Evolutionary conservation across 1,284 basidiomycete genomes (phyloP).

Genomic region (Serendipita sp.): DNA sequence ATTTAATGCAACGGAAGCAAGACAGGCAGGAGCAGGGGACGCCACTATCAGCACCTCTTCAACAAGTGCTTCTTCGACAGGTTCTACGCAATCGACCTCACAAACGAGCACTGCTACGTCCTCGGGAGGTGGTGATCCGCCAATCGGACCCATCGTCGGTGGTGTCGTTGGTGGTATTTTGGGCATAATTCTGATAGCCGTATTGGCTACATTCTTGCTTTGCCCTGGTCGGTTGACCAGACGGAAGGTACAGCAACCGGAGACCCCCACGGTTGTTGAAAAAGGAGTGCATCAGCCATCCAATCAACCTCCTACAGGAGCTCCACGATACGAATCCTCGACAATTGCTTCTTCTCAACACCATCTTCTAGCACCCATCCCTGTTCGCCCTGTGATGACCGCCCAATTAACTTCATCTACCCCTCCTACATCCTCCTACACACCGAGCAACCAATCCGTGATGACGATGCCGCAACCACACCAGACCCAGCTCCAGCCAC

Average conservation of each 20-base stretch:
- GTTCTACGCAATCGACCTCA: background rate
- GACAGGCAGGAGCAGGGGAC: background rate
- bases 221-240: background rate
- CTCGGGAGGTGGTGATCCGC: background rate
- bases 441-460: too few relatives aligned
- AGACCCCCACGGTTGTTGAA: too few relatives aligned
- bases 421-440: too few relatives aligned
- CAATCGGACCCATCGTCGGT: constrained; percentile 7
- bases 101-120: background rate
- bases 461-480: background rate
- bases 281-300: too few relatives aligned
- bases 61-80: background rate
- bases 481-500: background rate
- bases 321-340: too few relatives aligned
- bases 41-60: background rate
- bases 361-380: background rate
- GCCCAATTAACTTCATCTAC: background rate
- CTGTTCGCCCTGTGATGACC: background rate
- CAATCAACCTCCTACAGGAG: too few relatives aligned
- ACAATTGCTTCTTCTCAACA: background rate
- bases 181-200: background rate
- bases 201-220: constrained; percentile 5
- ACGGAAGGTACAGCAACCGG: background rate
- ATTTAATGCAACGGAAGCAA: constrained; percentile 5
- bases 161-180: constrained; percentile 10